These are phyloP conservation scores for Blastomyces emzantsi DNA, from an alignment of 2,329 filamentous ascomycete genomes.

Conservation along the genomic window DNA sequence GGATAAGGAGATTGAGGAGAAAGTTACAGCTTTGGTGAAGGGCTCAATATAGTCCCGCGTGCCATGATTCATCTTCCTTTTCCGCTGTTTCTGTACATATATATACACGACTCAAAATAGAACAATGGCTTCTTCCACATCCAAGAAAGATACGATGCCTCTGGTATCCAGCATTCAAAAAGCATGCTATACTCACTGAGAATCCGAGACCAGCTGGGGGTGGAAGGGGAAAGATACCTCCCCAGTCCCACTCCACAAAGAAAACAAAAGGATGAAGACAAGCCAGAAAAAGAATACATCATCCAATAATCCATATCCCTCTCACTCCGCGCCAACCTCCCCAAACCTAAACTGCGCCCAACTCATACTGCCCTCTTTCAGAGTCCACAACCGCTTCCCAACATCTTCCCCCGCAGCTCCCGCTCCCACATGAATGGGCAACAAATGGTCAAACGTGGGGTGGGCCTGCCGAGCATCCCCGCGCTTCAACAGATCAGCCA, in stretches of 20 bases:
- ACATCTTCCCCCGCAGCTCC: conserved; percentile 46
- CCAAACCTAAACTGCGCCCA: conserved; percentile 50
- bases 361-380: conserved; percentile 44
- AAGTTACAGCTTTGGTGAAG: conserved; percentile 56
- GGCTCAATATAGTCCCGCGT: conserved; percentile 19
- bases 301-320: background rate
- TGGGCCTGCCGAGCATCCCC: conserved; percentile 52
- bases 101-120: conserved; percentile 28
- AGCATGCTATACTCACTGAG: background rate
- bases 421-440: conserved; percentile 51
- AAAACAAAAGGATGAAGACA: background rate
- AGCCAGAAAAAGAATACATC: background rate
- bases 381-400: conserved; percentile 41
- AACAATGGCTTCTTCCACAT: conserved; percentile 13
- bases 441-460: conserved; percentile 54
- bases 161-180: conserved; percentile 1
- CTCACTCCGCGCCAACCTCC: conserved; percentile 21
- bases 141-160: conserved; percentile 9
- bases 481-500: conserved; percentile 41
- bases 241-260: background rate
- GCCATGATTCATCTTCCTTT: conserved; percentile 10
- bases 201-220: background rate
- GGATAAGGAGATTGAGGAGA: conserved; percentile 62
- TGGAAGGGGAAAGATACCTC: background rate
- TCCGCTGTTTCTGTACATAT: conserved; percentile 29